phyloP scores from a whole-genome alignment of 306 rosid genomes.

The Biancaea sappan region DNA sequence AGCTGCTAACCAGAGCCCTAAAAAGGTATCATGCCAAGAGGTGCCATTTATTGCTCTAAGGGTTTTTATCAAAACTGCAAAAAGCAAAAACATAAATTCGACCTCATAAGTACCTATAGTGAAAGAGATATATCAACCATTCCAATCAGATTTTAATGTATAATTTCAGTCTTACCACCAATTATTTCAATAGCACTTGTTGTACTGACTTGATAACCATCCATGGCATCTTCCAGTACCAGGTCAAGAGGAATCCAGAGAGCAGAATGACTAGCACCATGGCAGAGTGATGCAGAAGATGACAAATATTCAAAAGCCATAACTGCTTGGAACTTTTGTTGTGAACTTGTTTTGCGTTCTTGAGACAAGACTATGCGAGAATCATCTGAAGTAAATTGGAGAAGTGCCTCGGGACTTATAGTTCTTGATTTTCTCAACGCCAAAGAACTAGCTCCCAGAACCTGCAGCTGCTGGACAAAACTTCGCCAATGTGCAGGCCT shows the following conservation, averaged over 20 bases:
- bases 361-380: constrained; percentile 50
- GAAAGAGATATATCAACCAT: constrained; percentile 11
- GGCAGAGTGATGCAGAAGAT: constrained; percentile 74
- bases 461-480: constrained; percentile 62
- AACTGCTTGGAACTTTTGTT: constrained; percentile 64
- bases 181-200: constrained; percentile 85
- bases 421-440: constrained; percentile 72
- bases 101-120: constrained; percentile 14
- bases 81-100: constrained; percentile 28
- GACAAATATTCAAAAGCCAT: constrained; percentile 80
- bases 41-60: constrained; percentile 92
- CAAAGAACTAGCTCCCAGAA: constrained; percentile 71
- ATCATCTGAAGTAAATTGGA: constrained; percentile 65
- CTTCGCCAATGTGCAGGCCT: constrained; percentile 81
- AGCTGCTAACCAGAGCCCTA: constrained; percentile 94
- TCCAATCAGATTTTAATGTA: constrained; percentile 30
- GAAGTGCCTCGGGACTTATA: constrained; percentile 61
- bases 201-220: constrained; percentile 91
- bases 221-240: constrained; percentile 95
- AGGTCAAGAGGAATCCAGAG: constrained; percentile 98
- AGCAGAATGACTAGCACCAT: constrained; percentile 78
- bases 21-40: constrained; percentile 91
- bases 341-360: constrained; percentile 70
- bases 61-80: constrained; percentile 84
- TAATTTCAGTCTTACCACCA: constrained; percentile 53